These are phyloP conservation scores for Flaveria brownii DNA, from an alignment of 129 eudicot genomes.

Conservation along the genomic window DNA sequence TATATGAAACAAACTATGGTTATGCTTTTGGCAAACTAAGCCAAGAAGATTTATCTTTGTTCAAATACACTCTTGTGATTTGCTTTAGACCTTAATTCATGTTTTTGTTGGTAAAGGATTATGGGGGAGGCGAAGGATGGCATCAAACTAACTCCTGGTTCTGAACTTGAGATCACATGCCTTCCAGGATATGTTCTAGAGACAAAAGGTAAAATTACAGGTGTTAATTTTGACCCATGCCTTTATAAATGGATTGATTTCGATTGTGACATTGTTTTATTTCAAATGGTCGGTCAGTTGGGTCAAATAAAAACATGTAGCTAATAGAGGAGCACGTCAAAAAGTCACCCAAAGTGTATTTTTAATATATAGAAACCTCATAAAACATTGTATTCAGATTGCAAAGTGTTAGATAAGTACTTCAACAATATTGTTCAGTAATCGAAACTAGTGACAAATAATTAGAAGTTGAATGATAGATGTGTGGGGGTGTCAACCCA, in stretches of 20 bases:
- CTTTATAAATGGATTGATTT: not conserved
- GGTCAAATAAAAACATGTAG: not conserved
- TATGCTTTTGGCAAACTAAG: not conserved
- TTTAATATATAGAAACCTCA: not conserved
- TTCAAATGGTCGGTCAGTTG: not conserved
- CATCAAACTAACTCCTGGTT: constrained; percentile 61
- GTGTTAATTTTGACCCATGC: not conserved
- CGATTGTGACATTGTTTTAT: not conserved
- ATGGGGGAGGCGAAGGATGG: constrained; percentile 71
- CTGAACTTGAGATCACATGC: constrained; percentile 63
- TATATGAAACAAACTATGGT: not conserved
- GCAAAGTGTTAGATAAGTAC: not conserved
- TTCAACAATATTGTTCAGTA: not conserved
- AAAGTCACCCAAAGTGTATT: constrained; percentile 4
- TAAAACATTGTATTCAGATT: not conserved
- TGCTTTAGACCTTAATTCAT: constrained; percentile 11
- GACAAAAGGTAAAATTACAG: constrained; percentile 53
- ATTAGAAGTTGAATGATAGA: not conserved
- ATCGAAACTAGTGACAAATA: not conserved
- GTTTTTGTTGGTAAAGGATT: constrained; percentile 39
- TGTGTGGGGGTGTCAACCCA: not conserved
- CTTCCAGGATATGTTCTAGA: constrained; percentile 72
- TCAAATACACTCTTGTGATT: constrained; percentile 2
- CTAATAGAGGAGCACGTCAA: not conserved
- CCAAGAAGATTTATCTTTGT: constrained; percentile 12